A percentile compares a stretch with the other conserved stretches of the same genome.
phyloP scores from a whole-genome alignment of 805 yeast species.

The Metschnikowia noctiluminum region DNA sequence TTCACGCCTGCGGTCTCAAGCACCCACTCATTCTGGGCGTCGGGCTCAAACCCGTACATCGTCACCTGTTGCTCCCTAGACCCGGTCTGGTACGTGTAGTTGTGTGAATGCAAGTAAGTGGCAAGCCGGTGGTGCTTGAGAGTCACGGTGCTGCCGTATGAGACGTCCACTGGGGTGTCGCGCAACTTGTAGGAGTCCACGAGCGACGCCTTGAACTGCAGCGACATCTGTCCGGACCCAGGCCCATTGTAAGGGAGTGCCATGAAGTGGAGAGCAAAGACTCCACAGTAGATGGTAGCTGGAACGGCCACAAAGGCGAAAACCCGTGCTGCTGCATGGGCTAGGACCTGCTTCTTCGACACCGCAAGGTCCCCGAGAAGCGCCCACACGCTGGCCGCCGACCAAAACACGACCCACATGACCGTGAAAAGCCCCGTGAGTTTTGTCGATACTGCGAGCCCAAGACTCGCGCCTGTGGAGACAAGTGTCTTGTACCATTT shows the following conservation, averaged over 20 bases:
- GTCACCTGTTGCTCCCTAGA: constrained; percentile 79
- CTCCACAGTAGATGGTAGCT: constrained; percentile 48
- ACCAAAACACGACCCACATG: constrained; percentile 55
- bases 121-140: constrained; percentile 70
- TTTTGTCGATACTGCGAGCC: constrained; percentile 63
- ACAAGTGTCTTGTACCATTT: constrained; percentile 54
- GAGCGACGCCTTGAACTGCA: constrained; percentile 64
- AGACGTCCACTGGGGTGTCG: constrained; percentile 58
- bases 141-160: constrained; percentile 68
- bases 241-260: constrained; percentile 47
- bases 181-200: constrained; percentile 35
- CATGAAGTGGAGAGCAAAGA: constrained; percentile 57
- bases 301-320: constrained; percentile 53
- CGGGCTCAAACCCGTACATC: constrained; percentile 56
- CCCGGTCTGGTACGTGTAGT: constrained; percentile 58
- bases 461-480: constrained; percentile 45
- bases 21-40: constrained; percentile 68
- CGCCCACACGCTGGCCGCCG: constrained; percentile 58
- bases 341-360: constrained; percentile 31
- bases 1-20: constrained; percentile 46
- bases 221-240: constrained; percentile 60
- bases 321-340: constrained; percentile 40
- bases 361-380: constrained; percentile 64
- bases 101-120: constrained; percentile 79
- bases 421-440: constrained; percentile 69